Evolutionary conservation across 2,329 filamentous ascomycete species (phyloP).

Genomic region (Sordariomycetes sp.): DNA sequence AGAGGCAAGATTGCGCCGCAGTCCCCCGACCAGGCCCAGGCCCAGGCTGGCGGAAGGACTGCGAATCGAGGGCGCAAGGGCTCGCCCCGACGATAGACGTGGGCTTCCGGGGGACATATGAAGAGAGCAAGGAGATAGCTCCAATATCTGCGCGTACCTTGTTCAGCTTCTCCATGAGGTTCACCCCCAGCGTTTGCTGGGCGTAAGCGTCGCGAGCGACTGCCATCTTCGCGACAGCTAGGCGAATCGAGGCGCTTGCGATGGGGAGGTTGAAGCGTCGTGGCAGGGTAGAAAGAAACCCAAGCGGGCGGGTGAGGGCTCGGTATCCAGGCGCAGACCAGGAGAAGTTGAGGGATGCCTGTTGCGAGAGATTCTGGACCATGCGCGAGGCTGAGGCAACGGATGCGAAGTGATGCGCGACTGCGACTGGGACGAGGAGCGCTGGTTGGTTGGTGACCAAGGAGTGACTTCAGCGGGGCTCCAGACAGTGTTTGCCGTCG

Average conservation of each 20-base stretch:
- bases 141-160: constrained; percentile 38
- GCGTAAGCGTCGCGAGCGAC: constrained; percentile 42
- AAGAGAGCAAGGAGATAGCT: neutral
- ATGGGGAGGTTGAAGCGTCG: neutral
- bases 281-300: neutral
- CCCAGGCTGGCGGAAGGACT: neutral
- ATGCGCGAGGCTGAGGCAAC: neutral
- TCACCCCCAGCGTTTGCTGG: constrained; percentile 55
- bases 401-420: neutral
- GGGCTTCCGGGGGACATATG: neutral
- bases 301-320: neutral
- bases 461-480: constrained; percentile 1
- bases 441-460: neutral
- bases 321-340: neutral
- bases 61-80: neutral
- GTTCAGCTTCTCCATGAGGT: constrained; percentile 55
- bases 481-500: neutral
- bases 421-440: neutral
- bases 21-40: neutral
- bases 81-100: neutral
- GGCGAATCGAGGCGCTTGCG: neutral
- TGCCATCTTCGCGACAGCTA: constrained; percentile 5
- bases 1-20: neutral
- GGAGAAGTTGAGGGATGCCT: neutral
- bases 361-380: neutral